These are phyloP conservation scores for Colletotrichum destructivum DNA, from an alignment of 2,329 filamentous ascomycete species.

Conservation along the genomic window DNA sequence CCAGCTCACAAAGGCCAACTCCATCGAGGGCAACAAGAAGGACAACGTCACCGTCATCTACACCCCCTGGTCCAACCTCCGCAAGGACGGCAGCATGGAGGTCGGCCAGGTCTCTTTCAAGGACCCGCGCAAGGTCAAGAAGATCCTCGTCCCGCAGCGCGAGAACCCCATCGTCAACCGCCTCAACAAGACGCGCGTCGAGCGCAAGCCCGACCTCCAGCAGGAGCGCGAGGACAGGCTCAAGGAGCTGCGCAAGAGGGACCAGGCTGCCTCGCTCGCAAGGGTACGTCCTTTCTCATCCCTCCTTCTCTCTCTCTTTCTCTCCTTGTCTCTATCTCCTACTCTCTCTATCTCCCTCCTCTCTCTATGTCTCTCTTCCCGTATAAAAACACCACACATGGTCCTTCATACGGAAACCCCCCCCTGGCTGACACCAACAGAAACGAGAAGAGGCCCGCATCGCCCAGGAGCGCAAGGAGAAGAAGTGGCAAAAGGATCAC, in stretches of 20 bases:
- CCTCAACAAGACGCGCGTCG: conserved; percentile 96
- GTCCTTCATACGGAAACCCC: no score
- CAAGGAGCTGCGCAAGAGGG: conserved; percentile 79
- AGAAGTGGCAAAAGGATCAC: conserved; percentile 97
- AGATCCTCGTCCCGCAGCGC: conserved; percentile 82
- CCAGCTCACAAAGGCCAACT: conserved; percentile 99
- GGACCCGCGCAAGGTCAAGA: conserved; percentile 87
- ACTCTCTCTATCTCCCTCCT: no score
- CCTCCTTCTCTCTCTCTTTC: conserved; percentile 13
- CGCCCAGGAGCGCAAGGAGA: conserved; percentile 85
- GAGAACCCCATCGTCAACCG: conserved; percentile 95
- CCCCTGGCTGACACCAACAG: conserved; percentile 56
- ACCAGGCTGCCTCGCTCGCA: conserved; percentile 74
- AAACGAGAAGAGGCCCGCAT: conserved; percentile 83
- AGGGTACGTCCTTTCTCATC: conserved; percentile 64
- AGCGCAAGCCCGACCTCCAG: conserved; percentile 87
- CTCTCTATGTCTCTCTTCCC: neutral
- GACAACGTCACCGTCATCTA: conserved; percentile 98
- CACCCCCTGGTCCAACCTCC: conserved; percentile 96
- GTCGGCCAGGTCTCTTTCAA: conserved; percentile 96
- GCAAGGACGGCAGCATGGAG: conserved; percentile 96
- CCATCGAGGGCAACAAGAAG: conserved; percentile 99
- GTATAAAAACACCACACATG: no score
- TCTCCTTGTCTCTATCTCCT: neutral
- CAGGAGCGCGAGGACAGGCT: conserved; percentile 85